These are phyloP conservation scores for Thymus quinquecostatus DNA, from an alignment of 257 asterid species.

Conservation along the genomic window DNA sequence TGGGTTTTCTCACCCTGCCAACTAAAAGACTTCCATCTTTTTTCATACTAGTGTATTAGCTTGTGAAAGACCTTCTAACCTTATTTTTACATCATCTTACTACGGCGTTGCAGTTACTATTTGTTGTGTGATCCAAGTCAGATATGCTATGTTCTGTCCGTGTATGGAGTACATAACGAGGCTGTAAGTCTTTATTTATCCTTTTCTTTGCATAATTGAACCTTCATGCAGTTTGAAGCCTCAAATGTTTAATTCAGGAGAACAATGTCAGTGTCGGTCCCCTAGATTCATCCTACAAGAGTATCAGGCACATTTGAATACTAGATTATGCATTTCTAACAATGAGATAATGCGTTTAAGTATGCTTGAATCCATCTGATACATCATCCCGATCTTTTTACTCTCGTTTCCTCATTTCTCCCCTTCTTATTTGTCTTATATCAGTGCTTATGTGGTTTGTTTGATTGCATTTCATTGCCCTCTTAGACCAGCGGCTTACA, in stretches of 20 bases:
- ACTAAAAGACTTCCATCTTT: too few species aligned
- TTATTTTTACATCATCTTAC: constrained; percentile 13
- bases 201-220: not conserved
- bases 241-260: constrained; percentile 19
- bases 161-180: constrained; percentile 67
- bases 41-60: not conserved
- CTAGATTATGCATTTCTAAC: not conserved
- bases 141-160: constrained; percentile 66
- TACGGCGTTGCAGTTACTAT: constrained; percentile 62
- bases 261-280: not conserved
- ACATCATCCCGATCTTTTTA: too few species aligned
- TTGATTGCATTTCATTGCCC: not conserved
- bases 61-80: constrained; percentile 23
- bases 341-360: not conserved
- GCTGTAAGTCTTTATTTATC: constrained; percentile 55
- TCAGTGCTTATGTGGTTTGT: not conserved
- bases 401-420: not conserved
- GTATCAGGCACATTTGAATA: not conserved
- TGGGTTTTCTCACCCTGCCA: constrained; percentile 6
- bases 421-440: not conserved
- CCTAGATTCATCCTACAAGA: not conserved
- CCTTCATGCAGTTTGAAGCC: constrained; percentile 1
- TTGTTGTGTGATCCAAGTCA: constrained; percentile 80
- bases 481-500: not conserved
- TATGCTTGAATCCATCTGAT: not conserved